A percentile compares a stretch with the other conserved stretches of the same genome.
Evolutionary conservation across 139 green algal genomes (phyloP).

Genomic region (Limnomonas spitsbergensis): DNA sequence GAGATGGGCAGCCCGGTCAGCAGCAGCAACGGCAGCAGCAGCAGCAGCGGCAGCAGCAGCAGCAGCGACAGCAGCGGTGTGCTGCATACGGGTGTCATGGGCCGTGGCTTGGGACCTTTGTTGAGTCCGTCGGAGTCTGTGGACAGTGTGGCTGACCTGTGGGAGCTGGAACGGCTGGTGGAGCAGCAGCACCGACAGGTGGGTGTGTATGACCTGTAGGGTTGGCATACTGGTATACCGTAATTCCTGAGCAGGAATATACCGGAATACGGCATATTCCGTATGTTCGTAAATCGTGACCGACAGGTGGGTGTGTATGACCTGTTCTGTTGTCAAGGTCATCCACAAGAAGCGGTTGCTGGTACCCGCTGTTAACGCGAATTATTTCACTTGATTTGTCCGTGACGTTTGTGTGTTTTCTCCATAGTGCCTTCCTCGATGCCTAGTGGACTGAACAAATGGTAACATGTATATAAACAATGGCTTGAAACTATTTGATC

Average conservation of each 20-base stretch:
- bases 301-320: not conserved
- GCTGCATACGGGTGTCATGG: not conserved
- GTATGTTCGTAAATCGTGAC: too few species aligned
- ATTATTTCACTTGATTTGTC: too few species aligned
- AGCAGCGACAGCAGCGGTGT: not conserved
- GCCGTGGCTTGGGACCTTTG: not conserved
- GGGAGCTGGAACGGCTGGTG: conserved; percentile 4
- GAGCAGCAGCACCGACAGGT: conserved; percentile 1
- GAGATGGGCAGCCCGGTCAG: not conserved
- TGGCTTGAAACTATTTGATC: too few species aligned
- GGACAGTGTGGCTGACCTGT: not conserved
- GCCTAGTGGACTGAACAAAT: too few species aligned
- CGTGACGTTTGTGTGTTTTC: too few species aligned
- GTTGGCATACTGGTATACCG: not conserved
- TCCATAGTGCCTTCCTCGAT: too few species aligned
- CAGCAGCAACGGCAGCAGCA: not conserved
- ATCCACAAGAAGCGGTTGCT: too few species aligned
- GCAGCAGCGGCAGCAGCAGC: not conserved
- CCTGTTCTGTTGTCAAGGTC: not conserved
- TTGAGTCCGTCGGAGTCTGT: not conserved
- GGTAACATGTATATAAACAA: too few species aligned
- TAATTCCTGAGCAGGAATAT: too few species aligned
- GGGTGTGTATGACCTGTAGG: not conserved
- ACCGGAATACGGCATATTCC: too few species aligned
- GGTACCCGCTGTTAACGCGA: too few species aligned